Evolutionary conservation across 352 stramenopile genomes (phyloP).

Genomic region (Phytophthora agathidicida): DNA sequence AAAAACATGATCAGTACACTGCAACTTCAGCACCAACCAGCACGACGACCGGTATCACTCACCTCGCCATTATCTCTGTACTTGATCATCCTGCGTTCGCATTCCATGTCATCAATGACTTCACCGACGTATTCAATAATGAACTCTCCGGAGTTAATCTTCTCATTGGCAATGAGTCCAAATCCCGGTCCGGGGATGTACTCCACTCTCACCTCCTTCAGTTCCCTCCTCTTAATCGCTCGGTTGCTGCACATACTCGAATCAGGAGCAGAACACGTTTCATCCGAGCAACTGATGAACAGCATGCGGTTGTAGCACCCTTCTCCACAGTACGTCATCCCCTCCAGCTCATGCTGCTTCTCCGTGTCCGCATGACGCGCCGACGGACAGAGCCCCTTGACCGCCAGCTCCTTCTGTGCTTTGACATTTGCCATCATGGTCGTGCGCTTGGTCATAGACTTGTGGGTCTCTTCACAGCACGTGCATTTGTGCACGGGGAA

Average conservation of each 20-base stretch:
- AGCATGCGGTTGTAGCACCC: constrained; percentile 86
- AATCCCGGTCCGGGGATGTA: constrained; percentile 90
- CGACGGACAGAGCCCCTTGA: not conserved
- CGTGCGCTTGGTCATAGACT: constrained; percentile 58
- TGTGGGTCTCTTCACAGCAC: constrained; percentile 60
- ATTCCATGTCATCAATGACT: constrained; percentile 91
- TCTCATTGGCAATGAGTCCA: constrained; percentile 84
- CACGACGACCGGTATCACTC: not conserved
- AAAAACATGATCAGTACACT: constrained; percentile 2
- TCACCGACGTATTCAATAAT: constrained; percentile 96
- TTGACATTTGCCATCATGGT: constrained; percentile 56
- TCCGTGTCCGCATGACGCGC: constrained; percentile 20
- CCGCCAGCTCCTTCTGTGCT: constrained; percentile 27
- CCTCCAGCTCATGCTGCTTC: constrained; percentile 11
- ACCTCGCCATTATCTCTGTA: constrained; percentile 66
- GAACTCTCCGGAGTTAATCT: constrained; percentile 82
- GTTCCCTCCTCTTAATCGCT: constrained; percentile 66
- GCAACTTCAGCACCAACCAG: not conserved
- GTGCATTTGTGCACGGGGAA: constrained; percentile 80
- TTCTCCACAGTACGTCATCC: constrained; percentile 59
- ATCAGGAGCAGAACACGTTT: constrained; percentile 80
- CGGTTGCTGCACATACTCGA: constrained; percentile 74
- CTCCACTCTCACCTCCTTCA: constrained; percentile 73
- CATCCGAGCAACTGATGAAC: constrained; percentile 80
- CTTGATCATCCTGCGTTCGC: constrained; percentile 62